A percentile compares a stretch with the other conserved stretches of the same genome.
Evolutionary conservation across 2,329 filamentous ascomycete species (phyloP).

Genomic region (Colletotrichum cuscutae): DNA sequence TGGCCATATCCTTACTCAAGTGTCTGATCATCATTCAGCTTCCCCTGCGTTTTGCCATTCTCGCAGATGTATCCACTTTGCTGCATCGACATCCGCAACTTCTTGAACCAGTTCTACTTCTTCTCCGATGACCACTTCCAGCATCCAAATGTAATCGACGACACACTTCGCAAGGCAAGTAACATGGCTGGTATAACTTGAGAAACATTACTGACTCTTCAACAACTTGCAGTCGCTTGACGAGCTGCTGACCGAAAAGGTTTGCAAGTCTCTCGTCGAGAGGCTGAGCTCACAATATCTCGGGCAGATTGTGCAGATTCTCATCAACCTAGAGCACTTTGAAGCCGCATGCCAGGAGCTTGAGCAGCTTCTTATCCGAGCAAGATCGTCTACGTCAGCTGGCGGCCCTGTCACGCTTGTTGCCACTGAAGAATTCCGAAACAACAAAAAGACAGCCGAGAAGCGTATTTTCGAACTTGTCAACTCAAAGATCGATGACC

Average conservation of each 20-base stretch:
- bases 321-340: constrained; percentile 98
- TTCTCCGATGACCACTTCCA: constrained; percentile 97
- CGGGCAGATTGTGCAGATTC: constrained; percentile 96
- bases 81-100: constrained; percentile 98
- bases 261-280: constrained; percentile 90
- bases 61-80: constrained; percentile 99
- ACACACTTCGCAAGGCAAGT: constrained; percentile 80
- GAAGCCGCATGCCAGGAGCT: constrained; percentile 92
- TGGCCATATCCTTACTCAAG: not conserved
- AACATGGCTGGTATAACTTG: not conserved
- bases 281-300: constrained; percentile 91
- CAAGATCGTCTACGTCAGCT: constrained; percentile 82
- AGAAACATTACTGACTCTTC: not conserved
- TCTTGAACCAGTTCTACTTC: constrained; percentile 97
- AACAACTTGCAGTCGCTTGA: constrained; percentile 76
- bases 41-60: constrained; percentile 95
- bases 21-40: constrained; percentile 61
- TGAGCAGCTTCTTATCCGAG: constrained; percentile 85
- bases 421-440: constrained; percentile 87
- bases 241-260: constrained; percentile 90
- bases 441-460: constrained; percentile 94
- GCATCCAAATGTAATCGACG: constrained; percentile 88
- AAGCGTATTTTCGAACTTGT: constrained; percentile 98
- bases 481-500: constrained; percentile 97
- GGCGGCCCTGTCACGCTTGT: constrained; percentile 82